Base-by-base conservation (phyloP, 305 asterid genomes). In the Plantago lanceolata region DNA sequence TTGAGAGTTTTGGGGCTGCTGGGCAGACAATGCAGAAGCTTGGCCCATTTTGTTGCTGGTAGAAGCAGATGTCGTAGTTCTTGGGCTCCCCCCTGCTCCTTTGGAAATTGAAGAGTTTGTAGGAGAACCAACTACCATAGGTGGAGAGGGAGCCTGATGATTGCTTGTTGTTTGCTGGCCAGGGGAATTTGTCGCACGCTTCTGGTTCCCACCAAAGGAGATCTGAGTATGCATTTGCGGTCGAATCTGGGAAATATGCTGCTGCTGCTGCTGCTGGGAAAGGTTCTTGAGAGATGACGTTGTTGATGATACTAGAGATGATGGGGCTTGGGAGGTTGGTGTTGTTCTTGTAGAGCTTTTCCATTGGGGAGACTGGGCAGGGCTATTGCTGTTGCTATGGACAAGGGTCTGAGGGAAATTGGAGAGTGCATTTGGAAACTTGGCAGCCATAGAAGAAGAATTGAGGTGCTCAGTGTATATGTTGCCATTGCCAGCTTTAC, bases 71-170 rank as follows among this genome's bases (percentile, higher is more conserved):
- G 75, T 66, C 48, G 79, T 75, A 6, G 84, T 77, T 72, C 97
- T 84, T 13, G 99, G 99, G 71, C 99, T 93, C 62, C 94, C 95
- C 72, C 88, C 54, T 14, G 93, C 88, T 48, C 96, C 95, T 75
- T 83, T 90, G 21, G 97, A 93, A 65, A 93, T 75, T 8, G 97
- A 79, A 2, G 96, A 87, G 64, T 85, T 84, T 3, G 99, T 86
- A 16, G 99, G 97, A 40, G 97, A 94, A 55, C 93, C 90, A 40
- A 82, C 94, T 83, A 83, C 74, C 88, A 83, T 83, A 2, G 94
- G 88, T 9, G 97, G 71, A 18, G 95, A 81, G 9, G 80, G 80
- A 16, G 85, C 78, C 78, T 83, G 90, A 65, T 68, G 76, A 68
- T 48, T 63, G 14, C 57, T 51, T 1, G 84, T 76, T 2, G 82